A percentile compares a stretch with the other conserved stretches of the same genome.
Conservation (phyloP, 768 basidiomycete species). For the Trametes maxima region DNA sequence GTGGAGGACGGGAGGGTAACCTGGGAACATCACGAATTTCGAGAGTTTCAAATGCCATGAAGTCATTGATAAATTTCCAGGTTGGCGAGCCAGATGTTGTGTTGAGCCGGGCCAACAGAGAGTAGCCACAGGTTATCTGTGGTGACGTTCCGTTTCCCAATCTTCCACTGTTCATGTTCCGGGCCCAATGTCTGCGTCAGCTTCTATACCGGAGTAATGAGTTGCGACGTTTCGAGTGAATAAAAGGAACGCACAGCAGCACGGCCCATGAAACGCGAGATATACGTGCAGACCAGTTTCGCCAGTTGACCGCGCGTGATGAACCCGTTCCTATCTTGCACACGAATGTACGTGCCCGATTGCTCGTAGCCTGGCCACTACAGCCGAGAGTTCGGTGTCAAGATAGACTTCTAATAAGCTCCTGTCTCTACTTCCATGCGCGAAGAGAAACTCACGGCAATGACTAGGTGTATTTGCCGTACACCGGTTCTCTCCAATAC, state of each 20-base stretch:
- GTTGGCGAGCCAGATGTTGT: slow-evolving; percentile 24
- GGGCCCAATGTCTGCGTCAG: background rate
- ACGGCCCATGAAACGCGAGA: slow-evolving; percentile 11
- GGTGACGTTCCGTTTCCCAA: slow-evolving; percentile 10
- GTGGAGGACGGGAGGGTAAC: background rate
- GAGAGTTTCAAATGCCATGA: background rate
- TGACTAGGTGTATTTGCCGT: slow-evolving; percentile 21
- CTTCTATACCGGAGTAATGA: slow-evolving; percentile 1
- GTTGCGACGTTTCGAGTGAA: background rate
- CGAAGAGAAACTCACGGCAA: slow-evolving; percentile 16
- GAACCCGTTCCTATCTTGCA: slow-evolving; percentile 16
- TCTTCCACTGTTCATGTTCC: slow-evolving; percentile 8
- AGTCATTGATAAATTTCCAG: slow-evolving; percentile 20
- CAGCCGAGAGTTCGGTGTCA: background rate
- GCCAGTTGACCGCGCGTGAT: slow-evolving; percentile 22
- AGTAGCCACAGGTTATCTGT: slow-evolving; percentile 24
- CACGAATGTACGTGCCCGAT: slow-evolving; percentile 21
- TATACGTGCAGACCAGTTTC: slow-evolving; percentile 8
- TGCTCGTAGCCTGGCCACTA: slow-evolving; percentile 29
- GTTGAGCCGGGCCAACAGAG: slow-evolving; percentile 10
- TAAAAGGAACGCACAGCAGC: slow-evolving; percentile 11
- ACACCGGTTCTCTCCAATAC: slow-evolving; percentile 17
- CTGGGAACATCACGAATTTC: no score
- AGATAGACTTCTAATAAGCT: background rate
- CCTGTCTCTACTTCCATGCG: background rate